Conservation (phyloP, 345 rosid genomes). For the Bruguiera parviflora region DNA sequence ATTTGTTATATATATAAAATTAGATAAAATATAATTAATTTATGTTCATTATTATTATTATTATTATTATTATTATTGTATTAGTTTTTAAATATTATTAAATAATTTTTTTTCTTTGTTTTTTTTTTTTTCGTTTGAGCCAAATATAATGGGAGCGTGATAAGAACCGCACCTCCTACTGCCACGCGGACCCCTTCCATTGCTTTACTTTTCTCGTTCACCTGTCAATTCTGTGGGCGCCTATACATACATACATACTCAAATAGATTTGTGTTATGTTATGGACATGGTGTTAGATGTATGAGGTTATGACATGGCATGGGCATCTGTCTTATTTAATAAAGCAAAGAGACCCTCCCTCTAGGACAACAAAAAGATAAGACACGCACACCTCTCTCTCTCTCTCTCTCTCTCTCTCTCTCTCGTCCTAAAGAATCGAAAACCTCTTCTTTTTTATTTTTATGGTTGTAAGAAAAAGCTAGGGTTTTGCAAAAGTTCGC, state of each 20-base stretch:
- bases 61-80: too few relatives aligned
- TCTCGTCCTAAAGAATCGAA: conserved; percentile 39
- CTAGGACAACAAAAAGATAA: conserved; percentile 40
- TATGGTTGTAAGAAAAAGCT: conserved; percentile 15
- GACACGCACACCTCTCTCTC: conserved; percentile 8
- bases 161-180: conserved; percentile 52
- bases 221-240: background rate
- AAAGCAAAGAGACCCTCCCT: conserved; percentile 41
- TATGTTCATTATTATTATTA: too few relatives aligned
- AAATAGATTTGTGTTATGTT: conserved; percentile 22
- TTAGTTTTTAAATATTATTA: too few relatives aligned
- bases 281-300: background rate
- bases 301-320: conserved; percentile 42
- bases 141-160: conserved; percentile 45
- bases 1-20: too few relatives aligned
- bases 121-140: conserved; percentile 14
- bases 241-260: conserved; percentile 16
- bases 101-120: conserved; percentile 18
- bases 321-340: conserved; percentile 34
- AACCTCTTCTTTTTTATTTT: conserved; percentile 19
- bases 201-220: conserved; percentile 23
- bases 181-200: conserved; percentile 34
- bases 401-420: conserved; percentile 24
- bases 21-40: too few relatives aligned
- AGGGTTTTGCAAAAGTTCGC: conserved; percentile 62